Conservation (phyloP, 768 basidiomycete species). For the Strobilomyces dryophilus region DNA sequence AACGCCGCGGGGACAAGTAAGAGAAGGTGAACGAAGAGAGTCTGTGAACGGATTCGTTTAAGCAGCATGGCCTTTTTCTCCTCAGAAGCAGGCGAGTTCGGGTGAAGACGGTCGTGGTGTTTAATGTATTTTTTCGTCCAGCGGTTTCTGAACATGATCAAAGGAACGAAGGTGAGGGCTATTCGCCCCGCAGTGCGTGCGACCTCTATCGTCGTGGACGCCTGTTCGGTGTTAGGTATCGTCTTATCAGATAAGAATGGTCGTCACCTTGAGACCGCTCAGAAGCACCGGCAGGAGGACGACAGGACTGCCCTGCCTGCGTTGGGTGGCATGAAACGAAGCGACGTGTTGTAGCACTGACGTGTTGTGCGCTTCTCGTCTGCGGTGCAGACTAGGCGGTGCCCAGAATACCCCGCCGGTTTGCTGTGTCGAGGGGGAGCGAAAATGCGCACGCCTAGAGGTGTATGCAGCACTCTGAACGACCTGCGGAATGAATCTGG, state of each 20-base stretch:
- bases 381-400: neutral
- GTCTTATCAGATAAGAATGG: neutral
- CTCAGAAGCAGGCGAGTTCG: slow-evolving; percentile 45
- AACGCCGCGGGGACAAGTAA: slow-evolving; percentile 57
- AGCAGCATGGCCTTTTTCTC: slow-evolving; percentile 48
- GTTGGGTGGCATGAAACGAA: slow-evolving; percentile 40
- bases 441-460: neutral
- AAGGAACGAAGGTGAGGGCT: slow-evolving; percentile 70
- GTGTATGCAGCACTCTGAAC: neutral
- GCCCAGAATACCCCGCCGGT: slow-evolving; percentile 5
- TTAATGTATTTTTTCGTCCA: slow-evolving; percentile 48
- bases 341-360: slow-evolving; percentile 4
- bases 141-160: slow-evolving; percentile 58
- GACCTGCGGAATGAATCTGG: neutral
- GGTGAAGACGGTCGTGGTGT: slow-evolving; percentile 34
- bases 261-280: slow-evolving; percentile 57
- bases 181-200: slow-evolving; percentile 67
- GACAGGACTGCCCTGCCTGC: slow-evolving; percentile 19
- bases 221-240: slow-evolving; percentile 35
- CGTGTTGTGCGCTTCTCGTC: slow-evolving; percentile 1
- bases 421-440: neutral
- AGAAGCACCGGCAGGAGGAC: slow-evolving; percentile 49
- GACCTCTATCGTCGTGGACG: slow-evolving; percentile 70
- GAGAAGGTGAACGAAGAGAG: slow-evolving; percentile 48
- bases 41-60: slow-evolving; percentile 46